A percentile compares a stretch with the other conserved stretches of the same genome.
Evolutionary conservation across 1,284 basidiomycete species (phyloP).

Genomic region (Ganoderma leucocontextum): DNA sequence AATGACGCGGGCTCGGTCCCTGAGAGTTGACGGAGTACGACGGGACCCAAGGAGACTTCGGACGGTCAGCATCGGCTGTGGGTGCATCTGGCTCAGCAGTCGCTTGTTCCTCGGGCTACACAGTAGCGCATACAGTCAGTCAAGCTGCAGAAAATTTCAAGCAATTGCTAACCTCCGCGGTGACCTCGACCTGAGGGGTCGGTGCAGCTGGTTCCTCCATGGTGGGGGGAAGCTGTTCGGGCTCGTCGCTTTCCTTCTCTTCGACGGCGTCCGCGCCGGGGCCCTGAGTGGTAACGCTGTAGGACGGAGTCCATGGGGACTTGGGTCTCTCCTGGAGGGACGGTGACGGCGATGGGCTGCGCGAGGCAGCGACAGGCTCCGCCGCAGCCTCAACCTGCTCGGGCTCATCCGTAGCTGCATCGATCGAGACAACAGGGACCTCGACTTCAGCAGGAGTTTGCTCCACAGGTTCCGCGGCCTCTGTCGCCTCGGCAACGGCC

Average conservation of each 20-base stretch:
- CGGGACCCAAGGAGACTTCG: slow-evolving; percentile 44
- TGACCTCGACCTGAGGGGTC: slow-evolving; percentile 28
- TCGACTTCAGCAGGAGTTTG: slow-evolving; percentile 7
- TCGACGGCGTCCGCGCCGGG: slow-evolving; percentile 36
- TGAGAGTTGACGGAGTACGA: slow-evolving; percentile 48
- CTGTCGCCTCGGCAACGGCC: slow-evolving; percentile 9
- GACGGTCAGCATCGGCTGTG: slow-evolving; percentile 16
- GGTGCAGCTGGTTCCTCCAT: slow-evolving; percentile 14
- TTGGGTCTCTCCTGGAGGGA: slow-evolving; percentile 42
- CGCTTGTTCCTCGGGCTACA: slow-evolving; percentile 17
- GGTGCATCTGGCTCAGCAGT: slow-evolving; percentile 14
- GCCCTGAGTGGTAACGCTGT: slow-evolving; percentile 50
- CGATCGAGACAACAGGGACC: slow-evolving; percentile 26
- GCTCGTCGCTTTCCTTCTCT: slow-evolving; percentile 39
- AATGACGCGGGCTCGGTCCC: slow-evolving; percentile 37
- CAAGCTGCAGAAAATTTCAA: neutral
- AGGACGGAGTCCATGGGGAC: slow-evolving; percentile 54
- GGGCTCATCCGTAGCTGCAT: slow-evolving; percentile 23
- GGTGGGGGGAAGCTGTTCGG: slow-evolving; percentile 36
- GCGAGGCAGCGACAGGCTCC: slow-evolving; percentile 16
- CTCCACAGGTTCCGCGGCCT: slow-evolving; percentile 8
- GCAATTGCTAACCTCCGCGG: slow-evolving; percentile 20
- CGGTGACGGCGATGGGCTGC: slow-evolving; percentile 28
- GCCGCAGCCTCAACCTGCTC: slow-evolving; percentile 3
- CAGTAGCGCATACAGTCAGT: neutral